These are phyloP conservation scores for Gossypium thurberi DNA, from an alignment of 345 rosid species.

Conservation along the genomic window DNA sequence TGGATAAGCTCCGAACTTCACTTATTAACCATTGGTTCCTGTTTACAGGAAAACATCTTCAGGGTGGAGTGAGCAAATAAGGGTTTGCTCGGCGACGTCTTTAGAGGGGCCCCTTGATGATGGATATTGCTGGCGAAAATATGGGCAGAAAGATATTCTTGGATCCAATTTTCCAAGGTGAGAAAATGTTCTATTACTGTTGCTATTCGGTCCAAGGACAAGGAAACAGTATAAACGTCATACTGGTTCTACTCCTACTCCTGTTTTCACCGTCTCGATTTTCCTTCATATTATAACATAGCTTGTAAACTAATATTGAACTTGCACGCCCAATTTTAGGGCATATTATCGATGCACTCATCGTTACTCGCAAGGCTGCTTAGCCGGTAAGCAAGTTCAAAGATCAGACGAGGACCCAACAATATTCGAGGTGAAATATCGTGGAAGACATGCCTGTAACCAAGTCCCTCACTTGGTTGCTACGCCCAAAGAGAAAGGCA, in stretches of 20 bases:
- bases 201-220: background rate
- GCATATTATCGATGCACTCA: constrained; percentile 60
- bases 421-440: constrained; percentile 38
- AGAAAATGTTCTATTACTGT: background rate
- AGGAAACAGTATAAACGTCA: background rate
- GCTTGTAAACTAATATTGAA: background rate
- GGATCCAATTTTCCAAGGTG: constrained; percentile 78
- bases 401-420: constrained; percentile 42
- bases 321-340: constrained; percentile 24
- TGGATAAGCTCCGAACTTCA: background rate
- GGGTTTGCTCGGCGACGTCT: constrained; percentile 29
- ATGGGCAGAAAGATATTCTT: constrained; percentile 84
- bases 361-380: constrained; percentile 48
- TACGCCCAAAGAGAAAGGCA: background rate
- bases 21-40: background rate
- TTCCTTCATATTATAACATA: too few species aligned
- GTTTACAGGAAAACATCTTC: constrained; percentile 43
- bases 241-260: too few species aligned
- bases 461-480: constrained; percentile 13
- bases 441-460: constrained; percentile 51
- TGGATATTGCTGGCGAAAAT: constrained; percentile 88
- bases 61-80: constrained; percentile 39
- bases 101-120: constrained; percentile 53
- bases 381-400: constrained; percentile 62
- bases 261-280: too few species aligned